Evolutionary conservation across 305 asterid genomes (phyloP).

Genomic region (Rubia balearica): DNA sequence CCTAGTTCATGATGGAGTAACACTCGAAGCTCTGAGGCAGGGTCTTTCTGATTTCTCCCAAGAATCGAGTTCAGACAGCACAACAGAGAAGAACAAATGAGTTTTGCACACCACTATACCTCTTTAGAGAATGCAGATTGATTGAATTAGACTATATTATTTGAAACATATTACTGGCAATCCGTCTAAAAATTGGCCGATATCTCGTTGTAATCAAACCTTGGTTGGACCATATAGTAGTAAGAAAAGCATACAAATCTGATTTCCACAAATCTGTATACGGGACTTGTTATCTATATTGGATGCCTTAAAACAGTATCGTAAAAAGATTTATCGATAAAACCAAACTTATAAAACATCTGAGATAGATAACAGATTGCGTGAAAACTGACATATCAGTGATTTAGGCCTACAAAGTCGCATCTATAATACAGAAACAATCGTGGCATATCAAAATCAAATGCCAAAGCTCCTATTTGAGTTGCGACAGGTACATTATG

Average conservation of each 20-base stretch:
- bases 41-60: slow-evolving; percentile 24
- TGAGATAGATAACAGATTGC: background rate
- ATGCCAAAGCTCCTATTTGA: background rate
- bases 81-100: slow-evolving; percentile 6
- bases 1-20: slow-evolving; percentile 23
- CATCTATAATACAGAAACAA: background rate
- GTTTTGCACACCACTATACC: background rate
- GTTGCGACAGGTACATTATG: background rate
- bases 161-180: background rate
- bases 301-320: background rate
- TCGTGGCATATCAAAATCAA: background rate
- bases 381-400: background rate
- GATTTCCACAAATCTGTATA: background rate
- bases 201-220: background rate
- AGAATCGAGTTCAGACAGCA: slow-evolving; percentile 16
- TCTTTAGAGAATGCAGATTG: background rate
- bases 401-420: background rate
- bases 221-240: background rate
- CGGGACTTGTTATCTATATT: background rate
- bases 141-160: slow-evolving; percentile 2
- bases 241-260: background rate
- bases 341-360: background rate
- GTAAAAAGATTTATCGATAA: background rate
- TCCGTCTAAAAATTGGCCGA: background rate
- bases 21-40: slow-evolving; percentile 25